A percentile compares a stretch with the other conserved stretches of the same genome.
These are phyloP conservation scores for Eleusine coracana DNA, from an alignment of 176 grass and related monocot species.

Conservation along the genomic window DNA sequence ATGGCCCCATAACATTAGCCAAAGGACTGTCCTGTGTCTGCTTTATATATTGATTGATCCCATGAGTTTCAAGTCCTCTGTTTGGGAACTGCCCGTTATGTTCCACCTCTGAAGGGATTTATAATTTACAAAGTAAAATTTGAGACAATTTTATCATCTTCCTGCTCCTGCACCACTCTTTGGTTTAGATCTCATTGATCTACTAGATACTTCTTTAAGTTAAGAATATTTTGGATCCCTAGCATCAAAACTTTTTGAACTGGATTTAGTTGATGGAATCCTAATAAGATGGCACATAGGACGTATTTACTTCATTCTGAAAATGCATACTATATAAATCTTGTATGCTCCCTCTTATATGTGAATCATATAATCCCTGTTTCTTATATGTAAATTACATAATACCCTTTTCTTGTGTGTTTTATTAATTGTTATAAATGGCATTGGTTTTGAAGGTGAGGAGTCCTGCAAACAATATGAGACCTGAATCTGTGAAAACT, in stretches of 20 bases:
- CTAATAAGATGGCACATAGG: slow-evolving; percentile 1
- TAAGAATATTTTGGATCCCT: background rate
- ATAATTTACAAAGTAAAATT: background rate
- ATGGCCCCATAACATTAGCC: slow-evolving; percentile 24
- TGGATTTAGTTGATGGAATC: slow-evolving; percentile 14
- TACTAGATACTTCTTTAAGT: background rate
- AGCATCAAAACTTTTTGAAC: background rate
- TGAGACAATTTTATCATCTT: background rate
- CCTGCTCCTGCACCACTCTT: background rate
- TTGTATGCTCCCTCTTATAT: background rate
- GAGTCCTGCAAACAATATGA: slow-evolving; percentile 42
- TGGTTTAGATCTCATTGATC: slow-evolving; percentile 1
- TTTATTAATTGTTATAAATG: slow-evolving; percentile 21
- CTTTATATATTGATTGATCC: slow-evolving; percentile 6
- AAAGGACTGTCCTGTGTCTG: slow-evolving; percentile 13
- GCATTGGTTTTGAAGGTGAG: slow-evolving; percentile 60
- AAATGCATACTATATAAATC: slow-evolving; percentile 5
- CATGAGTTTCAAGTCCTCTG: background rate
- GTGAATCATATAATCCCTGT: background rate
- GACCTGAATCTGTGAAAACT: slow-evolving; percentile 46
- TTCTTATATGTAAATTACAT: background rate
- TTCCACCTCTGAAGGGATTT: slow-evolving; percentile 16
- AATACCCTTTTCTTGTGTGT: background rate
- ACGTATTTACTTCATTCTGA: slow-evolving; percentile 5
- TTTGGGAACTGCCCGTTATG: background rate